These are phyloP conservation scores for Trichoderma aggressivum DNA, from an alignment of 2,329 filamentous ascomycete genomes.

Conservation along the genomic window DNA sequence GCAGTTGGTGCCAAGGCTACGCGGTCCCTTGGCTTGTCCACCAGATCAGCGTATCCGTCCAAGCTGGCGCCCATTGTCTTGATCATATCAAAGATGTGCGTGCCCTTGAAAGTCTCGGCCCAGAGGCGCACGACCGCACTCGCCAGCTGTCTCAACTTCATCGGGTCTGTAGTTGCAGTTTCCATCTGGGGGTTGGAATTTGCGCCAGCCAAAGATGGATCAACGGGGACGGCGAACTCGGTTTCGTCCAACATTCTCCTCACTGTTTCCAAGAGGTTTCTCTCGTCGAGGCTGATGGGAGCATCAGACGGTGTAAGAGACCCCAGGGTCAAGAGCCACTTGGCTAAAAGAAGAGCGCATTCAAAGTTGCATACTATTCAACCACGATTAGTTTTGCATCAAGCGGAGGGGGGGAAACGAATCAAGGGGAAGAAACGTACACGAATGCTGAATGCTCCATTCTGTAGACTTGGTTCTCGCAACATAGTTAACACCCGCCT, in stretches of 20 bases:
- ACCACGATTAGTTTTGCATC: conserved; percentile 22
- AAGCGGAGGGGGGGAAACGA: no score
- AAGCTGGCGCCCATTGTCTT: conserved; percentile 56
- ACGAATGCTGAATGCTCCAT: conserved; percentile 61
- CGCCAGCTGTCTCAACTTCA: conserved; percentile 53
- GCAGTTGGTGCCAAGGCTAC: conserved; percentile 35
- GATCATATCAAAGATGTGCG: conserved; percentile 59
- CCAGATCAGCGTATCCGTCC: conserved; percentile 54
- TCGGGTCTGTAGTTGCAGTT: conserved; percentile 43
- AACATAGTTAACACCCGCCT: conserved; percentile 60
- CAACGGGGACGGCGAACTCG: conserved; percentile 58
- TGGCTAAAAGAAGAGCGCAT: conserved; percentile 58
- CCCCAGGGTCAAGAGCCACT: conserved; percentile 57
- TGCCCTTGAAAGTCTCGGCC: conserved; percentile 60
- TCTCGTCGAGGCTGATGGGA: conserved; percentile 51
- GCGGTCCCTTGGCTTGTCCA: conserved; percentile 53
- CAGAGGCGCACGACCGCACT: conserved; percentile 57
- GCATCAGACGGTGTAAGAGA: conserved; percentile 49
- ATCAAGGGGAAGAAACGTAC: no score
- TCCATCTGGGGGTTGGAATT: conserved; percentile 39
- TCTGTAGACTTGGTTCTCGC: conserved; percentile 58
- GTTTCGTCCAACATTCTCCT: conserved; percentile 60
- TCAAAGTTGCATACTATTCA: conserved; percentile 57
- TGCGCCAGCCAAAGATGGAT: conserved; percentile 49
- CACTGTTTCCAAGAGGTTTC: conserved; percentile 53